Evolutionary conservation across 1,284 basidiomycete genomes (phyloP).

Genomic region (Apiotrichum gracile): DNA sequence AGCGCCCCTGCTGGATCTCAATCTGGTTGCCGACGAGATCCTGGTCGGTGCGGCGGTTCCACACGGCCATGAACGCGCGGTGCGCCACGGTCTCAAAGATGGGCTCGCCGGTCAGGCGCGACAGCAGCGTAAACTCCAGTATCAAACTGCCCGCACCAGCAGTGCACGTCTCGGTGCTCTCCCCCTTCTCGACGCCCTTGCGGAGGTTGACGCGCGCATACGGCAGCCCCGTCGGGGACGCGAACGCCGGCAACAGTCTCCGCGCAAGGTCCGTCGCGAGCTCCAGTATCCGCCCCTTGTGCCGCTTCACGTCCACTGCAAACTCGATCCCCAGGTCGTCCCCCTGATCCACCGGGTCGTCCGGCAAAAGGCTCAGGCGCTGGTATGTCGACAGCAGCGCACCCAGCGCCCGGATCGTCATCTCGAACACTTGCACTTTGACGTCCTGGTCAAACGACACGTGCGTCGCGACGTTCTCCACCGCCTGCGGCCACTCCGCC

Average conservation of each 20-base stretch:
- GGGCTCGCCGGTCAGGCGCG: slow-evolving; percentile 76
- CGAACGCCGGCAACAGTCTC: slow-evolving; percentile 78
- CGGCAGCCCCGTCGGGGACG: slow-evolving; percentile 79
- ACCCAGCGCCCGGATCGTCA: slow-evolving; percentile 81
- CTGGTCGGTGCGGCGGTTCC: slow-evolving; percentile 78
- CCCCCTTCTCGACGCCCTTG: slow-evolving; percentile 32
- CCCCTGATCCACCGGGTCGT: slow-evolving; percentile 26
- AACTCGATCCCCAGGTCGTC: slow-evolving; percentile 15
- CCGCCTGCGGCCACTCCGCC: slow-evolving; percentile 29
- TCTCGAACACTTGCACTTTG: slow-evolving; percentile 57
- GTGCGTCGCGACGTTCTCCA: slow-evolving; percentile 27
- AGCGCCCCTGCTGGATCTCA: slow-evolving; percentile 55
- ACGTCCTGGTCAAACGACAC: slow-evolving; percentile 46
- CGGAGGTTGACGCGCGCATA: slow-evolving; percentile 65
- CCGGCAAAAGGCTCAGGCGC: slow-evolving; percentile 55
- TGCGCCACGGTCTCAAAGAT: slow-evolving; percentile 61
- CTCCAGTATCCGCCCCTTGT: slow-evolving; percentile 60
- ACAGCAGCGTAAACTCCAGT: slow-evolving; percentile 84
- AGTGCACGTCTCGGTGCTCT: slow-evolving; percentile 42
- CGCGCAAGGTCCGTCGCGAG: slow-evolving; percentile 79
- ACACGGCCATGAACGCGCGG: slow-evolving; percentile 79
- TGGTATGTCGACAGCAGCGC: slow-evolving; percentile 78
- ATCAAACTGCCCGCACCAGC: slow-evolving; percentile 88
- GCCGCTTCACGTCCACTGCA: slow-evolving; percentile 59
- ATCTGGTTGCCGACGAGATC: slow-evolving; percentile 83